Conservation (phyloP, 805 yeast genomes). For the Barnettozyma botsteinii region DNA sequence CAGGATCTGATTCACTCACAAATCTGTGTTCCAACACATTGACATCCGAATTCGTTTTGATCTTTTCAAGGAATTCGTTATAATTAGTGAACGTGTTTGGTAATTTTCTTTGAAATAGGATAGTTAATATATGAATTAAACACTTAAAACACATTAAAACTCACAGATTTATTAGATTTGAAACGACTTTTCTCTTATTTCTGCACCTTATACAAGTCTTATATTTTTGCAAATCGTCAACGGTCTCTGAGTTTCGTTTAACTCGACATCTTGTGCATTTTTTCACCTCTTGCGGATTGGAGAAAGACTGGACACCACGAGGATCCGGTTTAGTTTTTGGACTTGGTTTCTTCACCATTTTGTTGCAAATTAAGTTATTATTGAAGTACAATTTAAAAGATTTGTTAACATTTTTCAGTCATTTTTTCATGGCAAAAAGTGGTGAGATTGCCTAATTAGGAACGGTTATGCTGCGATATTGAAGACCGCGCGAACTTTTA, state of each 20-base stretch:
- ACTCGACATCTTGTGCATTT: conserved; percentile 42
- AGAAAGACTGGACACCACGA: conserved; percentile 2
- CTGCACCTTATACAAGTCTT: conserved; percentile 39
- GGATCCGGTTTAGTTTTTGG: background rate
- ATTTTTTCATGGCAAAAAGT: conserved; percentile 5
- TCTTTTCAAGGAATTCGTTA: conserved; percentile 28
- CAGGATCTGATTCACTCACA: conserved; percentile 28
- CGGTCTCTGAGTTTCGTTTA: conserved; percentile 31
- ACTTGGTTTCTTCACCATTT: too few species aligned
- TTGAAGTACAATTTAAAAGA: too few species aligned
- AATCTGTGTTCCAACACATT: conserved; percentile 34
- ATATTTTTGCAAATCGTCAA: conserved; percentile 31
- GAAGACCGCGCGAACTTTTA: too few species aligned
- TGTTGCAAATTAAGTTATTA: too few species aligned
- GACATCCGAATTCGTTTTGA: conserved; percentile 29
- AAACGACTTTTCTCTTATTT: conserved; percentile 32
- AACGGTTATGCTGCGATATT: too few species aligned
- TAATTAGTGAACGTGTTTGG: conserved; percentile 31
- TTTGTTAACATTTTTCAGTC: conserved; percentile 1
- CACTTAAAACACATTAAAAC: background rate
- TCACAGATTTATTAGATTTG: conserved; percentile 9
- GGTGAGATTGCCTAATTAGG: background rate
- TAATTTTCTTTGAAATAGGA: background rate
- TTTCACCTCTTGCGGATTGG: conserved; percentile 12
- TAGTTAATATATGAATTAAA: conserved; percentile 7